phyloP scores from a whole-genome alignment of 2,329 filamentous ascomycete species.

The Aureobasidium uvarum region DNA sequence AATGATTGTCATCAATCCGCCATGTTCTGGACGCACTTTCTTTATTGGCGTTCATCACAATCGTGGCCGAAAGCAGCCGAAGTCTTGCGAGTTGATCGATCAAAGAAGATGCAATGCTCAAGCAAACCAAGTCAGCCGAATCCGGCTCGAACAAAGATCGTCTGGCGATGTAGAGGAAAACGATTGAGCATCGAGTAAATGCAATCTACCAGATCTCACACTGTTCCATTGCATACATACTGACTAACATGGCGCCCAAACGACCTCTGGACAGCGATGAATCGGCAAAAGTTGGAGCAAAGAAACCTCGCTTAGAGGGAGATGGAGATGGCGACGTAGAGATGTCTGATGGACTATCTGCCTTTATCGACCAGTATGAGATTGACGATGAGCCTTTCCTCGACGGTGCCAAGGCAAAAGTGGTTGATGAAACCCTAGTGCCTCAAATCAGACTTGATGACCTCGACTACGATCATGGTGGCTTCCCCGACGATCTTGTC shows the following conservation, averaged over 20 bases:
- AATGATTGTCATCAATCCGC: not conserved
- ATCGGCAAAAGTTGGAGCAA: not conserved
- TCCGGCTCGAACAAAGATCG: not conserved
- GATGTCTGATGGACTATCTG: not conserved
- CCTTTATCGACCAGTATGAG: not conserved
- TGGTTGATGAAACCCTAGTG: not conserved
- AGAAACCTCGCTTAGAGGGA: not conserved
- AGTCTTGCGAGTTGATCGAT: not conserved
- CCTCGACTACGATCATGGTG: not conserved
- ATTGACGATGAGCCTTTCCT: not conserved
- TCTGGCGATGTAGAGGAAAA: not conserved
- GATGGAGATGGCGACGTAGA: not conserved
- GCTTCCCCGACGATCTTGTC: not conserved
- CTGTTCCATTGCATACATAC: not conserved
- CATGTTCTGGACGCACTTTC: not conserved
- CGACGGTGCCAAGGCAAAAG: not conserved
- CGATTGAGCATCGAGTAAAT: not conserved
- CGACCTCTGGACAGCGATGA: not conserved
- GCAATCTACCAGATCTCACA: not conserved
- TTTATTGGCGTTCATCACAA: not conserved
- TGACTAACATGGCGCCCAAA: not conserved
- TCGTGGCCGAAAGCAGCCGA: slow-evolving; percentile 5
- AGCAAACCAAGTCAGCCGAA: not conserved
- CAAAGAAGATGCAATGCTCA: not conserved
- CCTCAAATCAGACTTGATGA: not conserved